A percentile compares a stretch with the other conserved stretches of the same genome.
Conservation (phyloP, 2,329 filamentous ascomycete genomes). For the Sclerotinia borealis region DNA sequence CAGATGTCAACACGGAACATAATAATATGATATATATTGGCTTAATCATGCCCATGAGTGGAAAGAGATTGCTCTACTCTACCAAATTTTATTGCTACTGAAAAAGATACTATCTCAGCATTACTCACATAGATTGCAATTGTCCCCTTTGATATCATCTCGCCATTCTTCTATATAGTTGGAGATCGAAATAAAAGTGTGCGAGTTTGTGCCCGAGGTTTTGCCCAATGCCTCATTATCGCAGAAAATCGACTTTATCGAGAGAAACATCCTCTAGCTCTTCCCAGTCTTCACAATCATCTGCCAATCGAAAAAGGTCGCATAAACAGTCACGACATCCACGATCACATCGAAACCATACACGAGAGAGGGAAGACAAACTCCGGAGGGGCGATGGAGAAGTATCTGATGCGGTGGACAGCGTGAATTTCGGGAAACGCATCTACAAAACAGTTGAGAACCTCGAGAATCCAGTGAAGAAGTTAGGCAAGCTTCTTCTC, state of each 20-base stretch:
- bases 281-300: neutral
- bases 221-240: neutral
- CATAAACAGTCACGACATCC: neutral
- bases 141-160: neutral
- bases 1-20: too few relatives aligned
- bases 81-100: neutral
- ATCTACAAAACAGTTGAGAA: slow-evolving; percentile 2
- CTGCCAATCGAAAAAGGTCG: neutral
- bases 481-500: slow-evolving; percentile 7
- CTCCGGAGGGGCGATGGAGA: neutral
- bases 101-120: neutral
- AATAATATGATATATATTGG: neutral
- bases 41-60: neutral
- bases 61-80: neutral
- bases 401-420: neutral
- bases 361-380: neutral
- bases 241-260: neutral
- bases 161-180: neutral
- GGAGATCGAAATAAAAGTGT: neutral
- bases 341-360: neutral
- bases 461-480: slow-evolving; percentile 9
- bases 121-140: neutral
- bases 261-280: slow-evolving; percentile 1
- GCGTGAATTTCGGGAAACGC: neutral
- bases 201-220: neutral